These are phyloP conservation scores for Camelina sativa DNA, from an alignment of 345 rosid genomes.

Conservation along the genomic window DNA sequence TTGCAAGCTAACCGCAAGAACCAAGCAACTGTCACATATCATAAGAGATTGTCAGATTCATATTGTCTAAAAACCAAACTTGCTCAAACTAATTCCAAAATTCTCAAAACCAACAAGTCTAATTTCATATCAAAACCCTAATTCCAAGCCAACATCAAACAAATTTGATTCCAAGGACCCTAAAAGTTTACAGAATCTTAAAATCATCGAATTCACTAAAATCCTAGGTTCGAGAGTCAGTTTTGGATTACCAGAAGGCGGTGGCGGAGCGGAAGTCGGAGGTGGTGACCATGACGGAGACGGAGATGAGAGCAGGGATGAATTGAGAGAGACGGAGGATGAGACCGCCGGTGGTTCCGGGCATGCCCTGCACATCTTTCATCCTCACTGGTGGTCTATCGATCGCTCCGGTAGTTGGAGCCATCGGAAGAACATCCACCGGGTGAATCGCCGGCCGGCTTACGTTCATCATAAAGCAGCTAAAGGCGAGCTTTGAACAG, in stretches of 20 bases:
- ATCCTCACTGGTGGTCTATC: slow-evolving; percentile 61
- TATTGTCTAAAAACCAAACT: slow-evolving; percentile 6
- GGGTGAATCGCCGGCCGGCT: slow-evolving; percentile 85
- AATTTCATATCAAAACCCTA: neutral
- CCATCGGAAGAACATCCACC: slow-evolving; percentile 61
- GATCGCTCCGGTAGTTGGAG: slow-evolving; percentile 52
- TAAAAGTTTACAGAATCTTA: slow-evolving; percentile 18
- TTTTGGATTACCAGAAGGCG: slow-evolving; percentile 62
- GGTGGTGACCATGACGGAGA: slow-evolving; percentile 75
- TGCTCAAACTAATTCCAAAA: neutral
- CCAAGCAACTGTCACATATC: slow-evolving; percentile 61
- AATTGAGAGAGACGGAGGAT: slow-evolving; percentile 66
- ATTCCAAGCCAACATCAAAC: neutral
- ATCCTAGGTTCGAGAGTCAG: neutral
- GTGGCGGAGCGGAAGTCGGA: slow-evolving; percentile 66
- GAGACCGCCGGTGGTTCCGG: slow-evolving; percentile 83
- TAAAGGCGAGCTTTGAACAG: slow-evolving; percentile 17
- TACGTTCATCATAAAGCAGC: slow-evolving; percentile 41
- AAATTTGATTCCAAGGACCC: slow-evolving; percentile 17
- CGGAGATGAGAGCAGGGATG: slow-evolving; percentile 58
- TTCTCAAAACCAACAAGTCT: neutral
- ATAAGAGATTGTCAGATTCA: slow-evolving; percentile 22
- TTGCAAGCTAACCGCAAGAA: slow-evolving; percentile 73
- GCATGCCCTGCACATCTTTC: slow-evolving; percentile 84
- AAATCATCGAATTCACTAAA: slow-evolving; percentile 6